phyloP scores from a whole-genome alignment of 257 asterid genomes.

The Vinca minor region DNA sequence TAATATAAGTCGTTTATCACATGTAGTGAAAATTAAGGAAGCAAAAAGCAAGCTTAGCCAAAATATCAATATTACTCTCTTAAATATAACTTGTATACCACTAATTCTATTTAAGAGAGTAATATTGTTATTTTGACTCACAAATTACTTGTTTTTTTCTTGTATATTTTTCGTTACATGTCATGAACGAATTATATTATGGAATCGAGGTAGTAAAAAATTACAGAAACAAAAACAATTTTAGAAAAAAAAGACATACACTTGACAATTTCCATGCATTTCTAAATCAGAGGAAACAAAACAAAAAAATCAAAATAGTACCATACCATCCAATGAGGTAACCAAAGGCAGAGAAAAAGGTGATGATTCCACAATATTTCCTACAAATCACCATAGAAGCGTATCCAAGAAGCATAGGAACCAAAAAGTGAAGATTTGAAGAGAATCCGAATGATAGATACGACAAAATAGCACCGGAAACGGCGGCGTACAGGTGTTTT shows the following conservation, averaged over 20 bases:
- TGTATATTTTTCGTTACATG: too few species aligned
- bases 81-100: too few species aligned
- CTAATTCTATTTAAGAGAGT: too few species aligned
- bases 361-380: slow-evolving; percentile 61
- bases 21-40: too few species aligned
- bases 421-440: slow-evolving; percentile 80
- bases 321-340: slow-evolving; percentile 95
- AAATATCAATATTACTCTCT: too few species aligned
- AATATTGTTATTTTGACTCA: too few species aligned
- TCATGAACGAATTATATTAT: too few species aligned
- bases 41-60: too few species aligned
- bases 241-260: background rate
- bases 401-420: slow-evolving; percentile 81
- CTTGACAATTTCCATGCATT: background rate
- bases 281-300: background rate
- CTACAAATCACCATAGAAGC: slow-evolving; percentile 65
- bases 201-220: too few species aligned
- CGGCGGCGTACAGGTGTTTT: slow-evolving; percentile 75
- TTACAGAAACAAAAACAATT: too few species aligned
- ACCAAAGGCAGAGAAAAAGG: slow-evolving; percentile 69
- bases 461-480: slow-evolving; percentile 64
- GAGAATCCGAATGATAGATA: slow-evolving; percentile 80
- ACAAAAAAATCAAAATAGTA: background rate
- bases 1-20: too few species aligned
- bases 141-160: too few species aligned